A percentile compares a stretch with the other conserved stretches of the same genome.
phyloP scores from a whole-genome alignment of 257 asterid species.

The Nicotiana tabacum region DNA sequence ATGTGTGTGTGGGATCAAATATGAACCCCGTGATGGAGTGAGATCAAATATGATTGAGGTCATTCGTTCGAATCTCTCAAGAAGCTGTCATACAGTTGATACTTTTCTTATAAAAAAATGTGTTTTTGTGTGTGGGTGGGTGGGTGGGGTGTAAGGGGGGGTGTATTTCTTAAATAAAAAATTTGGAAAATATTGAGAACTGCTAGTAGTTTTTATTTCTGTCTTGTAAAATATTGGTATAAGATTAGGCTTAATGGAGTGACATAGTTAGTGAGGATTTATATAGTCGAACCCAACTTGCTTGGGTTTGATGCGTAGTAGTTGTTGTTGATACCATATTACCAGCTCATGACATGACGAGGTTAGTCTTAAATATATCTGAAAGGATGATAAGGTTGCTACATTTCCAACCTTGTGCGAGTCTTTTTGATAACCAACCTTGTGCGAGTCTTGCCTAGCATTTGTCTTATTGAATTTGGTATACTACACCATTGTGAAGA shows the following conservation, averaged over 20 bases:
- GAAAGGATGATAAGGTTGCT: neutral
- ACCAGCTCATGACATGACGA: neutral
- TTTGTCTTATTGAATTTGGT: neutral
- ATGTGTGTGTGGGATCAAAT: neutral
- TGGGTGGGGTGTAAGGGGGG: no score
- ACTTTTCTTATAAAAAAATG: neutral
- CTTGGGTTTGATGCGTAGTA: neutral
- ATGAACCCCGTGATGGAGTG: neutral
- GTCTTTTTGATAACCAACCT: neutral
- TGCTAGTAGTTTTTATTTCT: neutral
- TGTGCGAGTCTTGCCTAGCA: neutral
- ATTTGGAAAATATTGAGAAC: neutral
- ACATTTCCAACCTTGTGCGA: neutral
- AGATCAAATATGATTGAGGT: neutral
- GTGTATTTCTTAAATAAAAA: no score
- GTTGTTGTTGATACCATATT: neutral
- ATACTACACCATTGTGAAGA: neutral
- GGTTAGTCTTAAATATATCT: neutral
- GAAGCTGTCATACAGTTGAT: neutral
- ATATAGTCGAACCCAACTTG: neutral
- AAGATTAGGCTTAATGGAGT: neutral
- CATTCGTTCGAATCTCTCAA: neutral
- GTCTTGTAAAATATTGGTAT: neutral
- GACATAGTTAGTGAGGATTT: neutral
- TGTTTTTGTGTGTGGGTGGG: neutral